phyloP scores from a whole-genome alignment of 352 stramenopile genomes.

The Peronosclerospora sorghi region DNA sequence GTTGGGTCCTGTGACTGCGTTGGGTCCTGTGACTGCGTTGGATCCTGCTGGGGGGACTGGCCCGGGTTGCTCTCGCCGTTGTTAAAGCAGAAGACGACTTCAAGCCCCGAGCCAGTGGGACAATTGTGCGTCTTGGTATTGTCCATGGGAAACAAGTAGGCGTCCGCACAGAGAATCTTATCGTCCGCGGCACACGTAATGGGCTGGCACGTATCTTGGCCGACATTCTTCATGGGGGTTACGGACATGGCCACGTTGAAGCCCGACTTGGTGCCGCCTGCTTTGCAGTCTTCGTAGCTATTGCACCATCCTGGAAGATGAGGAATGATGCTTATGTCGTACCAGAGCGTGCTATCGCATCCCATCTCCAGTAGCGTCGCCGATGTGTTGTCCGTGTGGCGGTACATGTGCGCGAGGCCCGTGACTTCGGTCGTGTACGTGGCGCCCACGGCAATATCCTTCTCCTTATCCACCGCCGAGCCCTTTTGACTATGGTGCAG shows the following conservation, averaged over 20 bases:
- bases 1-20: not conserved
- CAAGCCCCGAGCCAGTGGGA: conserved; percentile 19
- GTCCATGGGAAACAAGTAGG: conserved; percentile 52
- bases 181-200: conserved; percentile 25
- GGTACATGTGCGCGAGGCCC: conserved; percentile 38
- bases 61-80: conserved; percentile 2
- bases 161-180: conserved; percentile 26
- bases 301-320: conserved; percentile 19
- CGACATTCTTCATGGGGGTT: conserved; percentile 17
- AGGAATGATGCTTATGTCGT: conserved; percentile 56
- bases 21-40: not conserved
- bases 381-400: conserved; percentile 22
- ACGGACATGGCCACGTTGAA: conserved; percentile 50
- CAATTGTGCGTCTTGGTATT: conserved; percentile 62
- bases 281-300: conserved; percentile 29
- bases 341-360: conserved; percentile 28
- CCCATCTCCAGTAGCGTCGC: conserved; percentile 28
- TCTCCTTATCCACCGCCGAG: conserved; percentile 8
- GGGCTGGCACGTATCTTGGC: conserved; percentile 18
- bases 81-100: conserved; percentile 49
- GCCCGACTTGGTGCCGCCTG: conserved; percentile 19
- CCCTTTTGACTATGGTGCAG: conserved; percentile 30
- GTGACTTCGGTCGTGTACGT: conserved; percentile 9
- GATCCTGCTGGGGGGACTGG: conserved; percentile 2
- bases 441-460: conserved; percentile 12